Conservation (phyloP, 2,329 filamentous ascomycete genomes). For the Talaromyces marneffei region DNA sequence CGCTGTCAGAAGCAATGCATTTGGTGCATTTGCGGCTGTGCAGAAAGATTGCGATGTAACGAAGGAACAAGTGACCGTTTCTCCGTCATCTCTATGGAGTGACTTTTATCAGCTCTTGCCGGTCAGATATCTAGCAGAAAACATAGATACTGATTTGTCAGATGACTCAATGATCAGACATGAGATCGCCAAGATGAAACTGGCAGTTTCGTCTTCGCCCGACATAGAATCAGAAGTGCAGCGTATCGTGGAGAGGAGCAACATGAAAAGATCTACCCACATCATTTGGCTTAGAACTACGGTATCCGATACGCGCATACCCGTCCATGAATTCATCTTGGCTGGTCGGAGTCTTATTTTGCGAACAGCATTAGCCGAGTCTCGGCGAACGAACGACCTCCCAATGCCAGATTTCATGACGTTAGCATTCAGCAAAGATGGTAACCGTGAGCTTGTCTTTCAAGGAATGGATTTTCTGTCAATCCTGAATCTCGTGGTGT, state of each 20-base stretch:
- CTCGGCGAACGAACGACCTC: conserved; percentile 50
- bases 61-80: conserved; percentile 62
- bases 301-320: conserved; percentile 64
- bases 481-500: conserved; percentile 72
- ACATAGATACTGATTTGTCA: conserved; percentile 26
- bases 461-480: conserved; percentile 69
- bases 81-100: conserved; percentile 64
- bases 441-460: conserved; percentile 58
- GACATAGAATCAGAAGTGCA: conserved; percentile 41
- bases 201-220: conserved; percentile 38
- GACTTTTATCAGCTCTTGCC: conserved; percentile 66
- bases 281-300: conserved; percentile 48
- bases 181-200: conserved; percentile 29
- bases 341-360: conserved; percentile 67
- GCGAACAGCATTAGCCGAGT: conserved; percentile 55
- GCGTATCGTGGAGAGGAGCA: conserved; percentile 21
- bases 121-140: conserved; percentile 56
- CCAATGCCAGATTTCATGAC: conserved; percentile 56
- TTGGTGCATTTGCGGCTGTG: conserved; percentile 82
- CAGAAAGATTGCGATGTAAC: conserved; percentile 80
- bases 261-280: conserved; percentile 22
- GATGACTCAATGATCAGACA: neutral
- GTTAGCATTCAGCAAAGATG: conserved; percentile 49
- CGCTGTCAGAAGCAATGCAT: conserved; percentile 78
- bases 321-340: conserved; percentile 76